phyloP scores from a whole-genome alignment of 176 grass and related monocot genomes.

The Hordeum vulgare region DNA sequence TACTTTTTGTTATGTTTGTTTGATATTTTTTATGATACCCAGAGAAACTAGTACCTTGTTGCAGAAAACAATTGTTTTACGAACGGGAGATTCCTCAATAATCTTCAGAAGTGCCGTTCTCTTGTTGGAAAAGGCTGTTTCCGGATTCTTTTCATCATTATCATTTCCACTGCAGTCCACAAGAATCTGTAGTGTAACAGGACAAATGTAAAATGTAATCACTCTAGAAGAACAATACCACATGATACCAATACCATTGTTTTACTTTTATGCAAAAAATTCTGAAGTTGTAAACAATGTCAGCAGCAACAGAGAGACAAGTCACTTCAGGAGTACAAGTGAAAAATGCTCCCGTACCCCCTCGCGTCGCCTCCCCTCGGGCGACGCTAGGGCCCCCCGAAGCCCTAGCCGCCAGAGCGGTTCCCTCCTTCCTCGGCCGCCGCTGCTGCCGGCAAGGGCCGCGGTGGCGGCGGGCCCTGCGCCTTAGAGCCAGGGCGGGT shows the following conservation, averaged over 20 bases:
- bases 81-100: constrained; percentile 51
- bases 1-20: neutral
- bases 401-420: no score
- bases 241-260: neutral
- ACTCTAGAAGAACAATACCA: neutral
- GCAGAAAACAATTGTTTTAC: constrained; percentile 85
- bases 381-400: no score
- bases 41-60: constrained; percentile 45
- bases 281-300: neutral
- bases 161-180: constrained; percentile 92
- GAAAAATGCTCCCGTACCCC: no score
- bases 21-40: neutral
- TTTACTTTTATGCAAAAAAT: neutral
- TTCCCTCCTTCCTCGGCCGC: no score
- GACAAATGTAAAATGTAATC: neutral
- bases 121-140: constrained; percentile 87
- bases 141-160: constrained; percentile 73
- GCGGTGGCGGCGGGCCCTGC: no score
- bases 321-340: neutral
- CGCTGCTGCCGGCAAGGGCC: no score
- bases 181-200: constrained; percentile 36
- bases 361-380: no score
- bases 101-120: constrained; percentile 68
- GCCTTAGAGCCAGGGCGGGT: no score
- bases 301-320: neutral